Percentiles rank a stretch among this genome's conserved stretches.
These are phyloP conservation scores for Centella asiatica DNA, from an alignment of 129 eudicot species.

Conservation along the genomic window DNA sequence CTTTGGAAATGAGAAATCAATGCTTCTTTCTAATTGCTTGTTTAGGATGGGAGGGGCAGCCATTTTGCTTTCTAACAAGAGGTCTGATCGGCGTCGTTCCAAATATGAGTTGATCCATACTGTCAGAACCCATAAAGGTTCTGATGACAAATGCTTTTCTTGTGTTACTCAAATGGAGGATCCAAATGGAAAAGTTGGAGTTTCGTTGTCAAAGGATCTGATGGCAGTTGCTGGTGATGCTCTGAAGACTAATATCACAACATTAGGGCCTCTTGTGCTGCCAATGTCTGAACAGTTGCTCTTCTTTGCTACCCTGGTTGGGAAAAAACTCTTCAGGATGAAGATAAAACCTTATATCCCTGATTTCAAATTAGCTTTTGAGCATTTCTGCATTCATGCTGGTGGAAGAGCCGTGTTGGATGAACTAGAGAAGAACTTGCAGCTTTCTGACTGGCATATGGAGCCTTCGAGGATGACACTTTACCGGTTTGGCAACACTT, in stretches of 20 bases:
- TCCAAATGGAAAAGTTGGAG: constrained; percentile 21
- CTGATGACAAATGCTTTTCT: constrained; percentile 11
- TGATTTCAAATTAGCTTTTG: constrained; percentile 25
- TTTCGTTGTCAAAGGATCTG: constrained; percentile 18
- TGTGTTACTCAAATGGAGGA: constrained; percentile 27
- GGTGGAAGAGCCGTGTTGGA: constrained; percentile 25
- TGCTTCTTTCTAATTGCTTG: constrained; percentile 27
- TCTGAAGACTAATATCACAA: constrained; percentile 26
- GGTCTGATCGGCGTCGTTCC: constrained; percentile 22
- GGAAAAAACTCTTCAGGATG: constrained; percentile 21
- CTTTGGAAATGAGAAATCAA: constrained; percentile 21
- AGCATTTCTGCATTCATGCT: constrained; percentile 30
- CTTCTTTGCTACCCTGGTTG: constrained; percentile 18
- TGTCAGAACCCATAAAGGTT: constrained; percentile 9
- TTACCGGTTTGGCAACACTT: constrained; percentile 25
- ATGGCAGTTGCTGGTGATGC: constrained; percentile 29
- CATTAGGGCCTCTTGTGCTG: constrained; percentile 26
- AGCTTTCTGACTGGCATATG: constrained; percentile 28
- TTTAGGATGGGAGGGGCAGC: constrained; percentile 30
- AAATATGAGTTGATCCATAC: constrained; percentile 18
- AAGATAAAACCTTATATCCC: constrained; percentile 30
- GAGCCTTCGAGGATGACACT: constrained; percentile 27
- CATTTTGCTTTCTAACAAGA: constrained; percentile 19
- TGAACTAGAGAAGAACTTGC: constrained; percentile 27
- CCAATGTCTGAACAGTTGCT: constrained; percentile 29